Conservation (phyloP, 345 rosid genomes). For the Dipteronia sinensis region DNA sequence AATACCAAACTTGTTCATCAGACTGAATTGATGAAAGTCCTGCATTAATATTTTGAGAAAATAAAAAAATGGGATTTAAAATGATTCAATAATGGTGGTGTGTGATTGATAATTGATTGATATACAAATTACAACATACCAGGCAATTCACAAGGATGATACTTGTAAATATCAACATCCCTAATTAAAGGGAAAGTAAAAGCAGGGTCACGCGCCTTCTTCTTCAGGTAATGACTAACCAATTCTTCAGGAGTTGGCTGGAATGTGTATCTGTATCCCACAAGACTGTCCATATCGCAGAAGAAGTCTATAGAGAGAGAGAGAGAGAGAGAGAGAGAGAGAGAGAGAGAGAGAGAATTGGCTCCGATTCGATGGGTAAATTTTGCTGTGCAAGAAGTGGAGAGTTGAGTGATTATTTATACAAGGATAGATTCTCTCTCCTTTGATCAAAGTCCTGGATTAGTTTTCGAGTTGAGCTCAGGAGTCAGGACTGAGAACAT, state of each 20-base stretch:
- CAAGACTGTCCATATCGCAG: neutral
- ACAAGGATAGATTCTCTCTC: too few species aligned
- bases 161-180: constrained; percentile 17
- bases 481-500: too few species aligned
- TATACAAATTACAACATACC: constrained; percentile 25
- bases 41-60: neutral
- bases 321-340: neutral
- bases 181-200: neutral
- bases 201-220: constrained; percentile 21
- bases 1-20: constrained; percentile 40
- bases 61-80: too few species aligned
- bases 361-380: neutral
- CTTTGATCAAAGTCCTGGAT: too few species aligned
- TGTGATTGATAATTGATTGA: too few species aligned
- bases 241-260: constrained; percentile 29
- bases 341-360: neutral
- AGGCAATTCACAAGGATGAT: neutral
- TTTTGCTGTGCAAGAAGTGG: neutral
- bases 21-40: constrained; percentile 9
- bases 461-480: too few species aligned
- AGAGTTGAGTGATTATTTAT: too few species aligned
- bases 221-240: constrained; percentile 5
- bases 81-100: too few species aligned
- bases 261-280: constrained; percentile 23
- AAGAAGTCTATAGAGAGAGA: too few species aligned